phyloP scores from a whole-genome alignment of 768 basidiomycete genomes.

The Leccinum longicurvipes region DNA sequence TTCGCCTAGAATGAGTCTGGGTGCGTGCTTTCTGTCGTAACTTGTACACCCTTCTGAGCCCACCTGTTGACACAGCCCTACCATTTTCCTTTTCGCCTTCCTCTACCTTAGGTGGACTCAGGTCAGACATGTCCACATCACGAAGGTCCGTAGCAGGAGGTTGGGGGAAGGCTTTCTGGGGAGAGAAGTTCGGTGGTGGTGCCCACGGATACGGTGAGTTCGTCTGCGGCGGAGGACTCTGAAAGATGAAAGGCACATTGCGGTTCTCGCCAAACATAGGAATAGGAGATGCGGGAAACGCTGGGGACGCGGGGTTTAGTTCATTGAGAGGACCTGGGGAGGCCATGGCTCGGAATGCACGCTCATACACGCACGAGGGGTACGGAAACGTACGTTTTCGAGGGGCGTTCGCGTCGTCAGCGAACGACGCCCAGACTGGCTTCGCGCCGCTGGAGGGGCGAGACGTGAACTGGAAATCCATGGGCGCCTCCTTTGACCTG shows the following conservation, averaged over 20 bases:
- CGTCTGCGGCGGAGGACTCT: slow-evolving; percentile 45
- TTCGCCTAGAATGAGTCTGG: slow-evolving; percentile 22
- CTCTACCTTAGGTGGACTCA: slow-evolving; percentile 54
- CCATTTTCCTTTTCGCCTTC: slow-evolving; percentile 38
- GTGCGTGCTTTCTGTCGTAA: slow-evolving; percentile 50
- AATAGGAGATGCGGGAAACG: slow-evolving; percentile 36
- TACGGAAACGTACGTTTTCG: slow-evolving; percentile 63
- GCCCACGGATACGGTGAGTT: slow-evolving; percentile 55
- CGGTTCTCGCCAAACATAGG: slow-evolving; percentile 64
- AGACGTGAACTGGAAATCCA: slow-evolving; percentile 87
- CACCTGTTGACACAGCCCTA: slow-evolving; percentile 62
- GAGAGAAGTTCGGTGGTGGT: slow-evolving; percentile 60
- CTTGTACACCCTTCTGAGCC: slow-evolving; percentile 61
- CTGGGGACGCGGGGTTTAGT: slow-evolving; percentile 36
- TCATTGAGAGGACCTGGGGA: slow-evolving; percentile 42
- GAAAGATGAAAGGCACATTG: slow-evolving; percentile 73
- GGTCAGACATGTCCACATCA: slow-evolving; percentile 76
- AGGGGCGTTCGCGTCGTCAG: slow-evolving; percentile 50
- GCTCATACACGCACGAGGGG: slow-evolving; percentile 9
- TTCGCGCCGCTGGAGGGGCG: slow-evolving; percentile 49
- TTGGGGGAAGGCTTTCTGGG: slow-evolving; percentile 56
- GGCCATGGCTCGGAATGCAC: slow-evolving; percentile 25
- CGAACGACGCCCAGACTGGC: slow-evolving; percentile 53
- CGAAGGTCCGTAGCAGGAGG: slow-evolving; percentile 44
- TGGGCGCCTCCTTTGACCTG: slow-evolving; percentile 77